Evolutionary conservation across 352 stramenopile species (phyloP).

Genomic region (Phytophthora pisi): DNA sequence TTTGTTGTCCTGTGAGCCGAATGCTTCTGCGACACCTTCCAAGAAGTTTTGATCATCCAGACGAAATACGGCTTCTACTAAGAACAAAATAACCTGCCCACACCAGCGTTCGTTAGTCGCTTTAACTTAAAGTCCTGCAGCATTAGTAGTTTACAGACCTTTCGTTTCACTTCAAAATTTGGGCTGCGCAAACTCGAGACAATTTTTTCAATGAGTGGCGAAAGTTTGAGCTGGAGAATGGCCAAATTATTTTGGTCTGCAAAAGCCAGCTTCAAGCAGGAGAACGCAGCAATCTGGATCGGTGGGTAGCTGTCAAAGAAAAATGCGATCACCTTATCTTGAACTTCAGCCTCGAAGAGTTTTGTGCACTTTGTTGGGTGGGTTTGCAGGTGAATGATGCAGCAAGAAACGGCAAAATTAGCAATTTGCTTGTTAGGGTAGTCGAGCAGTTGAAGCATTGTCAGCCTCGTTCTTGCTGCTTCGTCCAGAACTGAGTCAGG

Average conservation of each 20-base stretch:
- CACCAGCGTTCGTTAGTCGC: neutral
- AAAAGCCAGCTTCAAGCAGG: constrained; percentile 28
- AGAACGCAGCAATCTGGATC: constrained; percentile 29
- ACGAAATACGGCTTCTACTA: constrained; percentile 27
- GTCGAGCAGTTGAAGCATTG: constrained; percentile 24
- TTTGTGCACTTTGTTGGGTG: constrained; percentile 27
- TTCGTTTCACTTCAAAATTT: constrained; percentile 33
- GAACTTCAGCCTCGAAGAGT: constrained; percentile 18
- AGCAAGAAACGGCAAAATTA: constrained; percentile 17
- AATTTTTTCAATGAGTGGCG: constrained; percentile 15
- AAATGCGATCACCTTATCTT: constrained; percentile 26
- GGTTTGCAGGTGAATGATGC: constrained; percentile 20
- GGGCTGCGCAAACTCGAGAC: constrained; percentile 20
- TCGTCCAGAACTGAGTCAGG: constrained; percentile 27
- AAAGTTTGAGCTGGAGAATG: constrained; percentile 17
- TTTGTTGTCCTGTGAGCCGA: constrained; percentile 17
- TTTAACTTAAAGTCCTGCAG: neutral
- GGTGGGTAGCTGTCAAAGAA: constrained; percentile 26
- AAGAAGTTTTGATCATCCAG: constrained; percentile 26
- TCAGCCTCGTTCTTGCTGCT: constrained; percentile 22
- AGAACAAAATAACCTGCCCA: constrained; percentile 23
- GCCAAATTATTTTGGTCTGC: constrained; percentile 20
- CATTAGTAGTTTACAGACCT: constrained; percentile 11
- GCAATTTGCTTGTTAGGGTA: constrained; percentile 27
- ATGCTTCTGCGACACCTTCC: constrained; percentile 17